A percentile compares a stretch with the other conserved stretches of the same genome.
Conservation (phyloP, 2,329 filamentous ascomycete species). For the Penicillium sp. region DNA sequence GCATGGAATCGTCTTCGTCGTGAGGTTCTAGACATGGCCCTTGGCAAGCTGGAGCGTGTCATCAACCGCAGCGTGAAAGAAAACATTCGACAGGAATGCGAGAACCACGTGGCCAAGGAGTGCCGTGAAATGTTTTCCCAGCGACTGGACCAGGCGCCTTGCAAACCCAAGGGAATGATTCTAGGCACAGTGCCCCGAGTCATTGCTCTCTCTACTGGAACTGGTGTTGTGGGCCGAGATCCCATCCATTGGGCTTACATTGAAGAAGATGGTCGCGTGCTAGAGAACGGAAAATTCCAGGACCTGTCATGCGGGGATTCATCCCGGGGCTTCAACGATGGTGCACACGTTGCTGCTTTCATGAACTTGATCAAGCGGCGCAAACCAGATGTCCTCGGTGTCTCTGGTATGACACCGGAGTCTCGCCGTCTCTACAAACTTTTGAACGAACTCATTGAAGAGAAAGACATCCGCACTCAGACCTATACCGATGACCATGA, state of each 20-base stretch:
- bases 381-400: slow-evolving; percentile 84
- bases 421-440: slow-evolving; percentile 81
- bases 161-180: slow-evolving; percentile 90
- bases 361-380: slow-evolving; percentile 76
- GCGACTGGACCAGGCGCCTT: slow-evolving; percentile 91
- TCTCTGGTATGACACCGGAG: slow-evolving; percentile 86
- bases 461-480: slow-evolving; percentile 74
- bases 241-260: slow-evolving; percentile 89
- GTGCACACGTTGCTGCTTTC: slow-evolving; percentile 67
- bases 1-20: slow-evolving; percentile 89
- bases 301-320: slow-evolving; percentile 69
- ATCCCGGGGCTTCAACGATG: slow-evolving; percentile 67
- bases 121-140: slow-evolving; percentile 87
- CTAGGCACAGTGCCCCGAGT: slow-evolving; percentile 86
- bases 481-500: slow-evolving; percentile 83
- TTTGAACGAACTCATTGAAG: slow-evolving; percentile 73
- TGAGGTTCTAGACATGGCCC: slow-evolving; percentile 78
- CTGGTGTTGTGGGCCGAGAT: slow-evolving; percentile 71
- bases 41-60: slow-evolving; percentile 77
- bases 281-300: slow-evolving; percentile 84
- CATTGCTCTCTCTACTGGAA: slow-evolving; percentile 82
- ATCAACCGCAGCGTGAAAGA: slow-evolving; percentile 94
- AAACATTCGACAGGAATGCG: slow-evolving; percentile 87
- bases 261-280: slow-evolving; percentile 84
- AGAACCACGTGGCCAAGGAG: slow-evolving; percentile 83